Base-by-base conservation (phyloP, 1,284 basidiomycete genomes). In the Ceratobasidium sp. region DNA sequence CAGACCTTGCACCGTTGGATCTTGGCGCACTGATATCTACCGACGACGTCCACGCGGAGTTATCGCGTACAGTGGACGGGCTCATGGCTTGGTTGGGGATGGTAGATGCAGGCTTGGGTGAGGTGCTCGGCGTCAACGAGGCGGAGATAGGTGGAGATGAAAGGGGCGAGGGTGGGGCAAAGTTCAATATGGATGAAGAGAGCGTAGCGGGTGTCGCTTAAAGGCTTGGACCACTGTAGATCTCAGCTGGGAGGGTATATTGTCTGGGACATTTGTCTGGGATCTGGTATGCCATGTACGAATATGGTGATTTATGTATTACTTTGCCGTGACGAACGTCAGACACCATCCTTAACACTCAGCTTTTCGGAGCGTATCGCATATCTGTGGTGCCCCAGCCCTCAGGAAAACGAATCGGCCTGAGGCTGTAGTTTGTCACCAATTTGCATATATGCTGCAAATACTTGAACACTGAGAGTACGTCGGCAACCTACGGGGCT, bases 61-160 rank as follows among this genome's bases (percentile, higher is more conserved):
- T 98, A 49, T 90, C 90, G 46, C 84, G 85, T 61, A 93, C 91
- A 0, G 89, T 98, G 8, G 91, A 92, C 74, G 91, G 94, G 78
- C 86, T 98, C 54, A 86, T 88, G 1, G 85, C 88, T 77, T 98
- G 94, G 94, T 83, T 98, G 71, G 87, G 89, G 3, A 86, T 90
- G 0, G 87, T 98, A 0, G 92, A 94, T 81, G 82, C 81, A 9
- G 93, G 92, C 0, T 82, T 96, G 43, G 86, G 85, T 65, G 87
- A 84, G 61, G 84, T 96, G 77, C 83, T 95, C 53, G 71, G 68
- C 24, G 49, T 51, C 11, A 68, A 75, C 31, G 64, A 74, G 24
- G 19, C 31, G 9, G 75, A 78, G 34, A 43, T 29, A 39, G 76
- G 63, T 54, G 77, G 68, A n/a, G 63, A 69, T 29, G 71, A 48